Percentiles rank a stretch among this genome's conserved stretches.
Conservation (phyloP, 805 yeast species). For the Maudiozyma turicensis region DNA sequence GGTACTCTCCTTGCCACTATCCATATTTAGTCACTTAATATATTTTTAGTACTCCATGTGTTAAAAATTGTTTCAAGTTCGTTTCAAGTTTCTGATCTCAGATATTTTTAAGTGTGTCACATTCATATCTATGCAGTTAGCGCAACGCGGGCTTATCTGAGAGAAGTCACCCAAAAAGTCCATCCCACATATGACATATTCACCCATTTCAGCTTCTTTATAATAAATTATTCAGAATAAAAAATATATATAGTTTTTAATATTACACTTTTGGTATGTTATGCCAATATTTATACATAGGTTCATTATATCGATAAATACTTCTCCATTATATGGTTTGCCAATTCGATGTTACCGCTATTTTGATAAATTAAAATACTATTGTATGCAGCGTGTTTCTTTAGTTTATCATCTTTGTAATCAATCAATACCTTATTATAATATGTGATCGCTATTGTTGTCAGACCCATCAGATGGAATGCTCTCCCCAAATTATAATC, state of each 20-base stretch:
- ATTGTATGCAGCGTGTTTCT: slow-evolving; percentile 79
- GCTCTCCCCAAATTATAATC: slow-evolving; percentile 76
- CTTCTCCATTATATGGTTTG: slow-evolving; percentile 53
- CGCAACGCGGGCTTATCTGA: background rate
- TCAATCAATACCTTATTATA: slow-evolving; percentile 59
- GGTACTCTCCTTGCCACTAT: background rate
- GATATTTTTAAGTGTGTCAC: too few species aligned
- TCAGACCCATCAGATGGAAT: slow-evolving; percentile 75
- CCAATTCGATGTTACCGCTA: slow-evolving; percentile 61
- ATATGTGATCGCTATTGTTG: slow-evolving; percentile 60
- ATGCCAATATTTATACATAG: background rate
- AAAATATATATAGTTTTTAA: background rate
- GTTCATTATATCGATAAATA: slow-evolving; percentile 42
- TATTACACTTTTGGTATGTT: background rate
- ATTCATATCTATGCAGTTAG: background rate
- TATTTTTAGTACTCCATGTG: background rate
- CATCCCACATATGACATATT: background rate
- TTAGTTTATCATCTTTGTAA: slow-evolving; percentile 49
- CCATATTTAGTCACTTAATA: background rate
- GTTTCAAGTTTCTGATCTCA: background rate
- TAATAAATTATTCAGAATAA: too few species aligned
- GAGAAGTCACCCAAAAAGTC: background rate
- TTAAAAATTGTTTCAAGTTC: background rate
- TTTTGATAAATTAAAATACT: slow-evolving; percentile 62
- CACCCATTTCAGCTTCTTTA: background rate